Evolutionary conservation across 2,329 filamentous ascomycete genomes (phyloP), one percentile per base, ranked within the genome.

Genomic region (Exophiala oligosperma): DNA sequence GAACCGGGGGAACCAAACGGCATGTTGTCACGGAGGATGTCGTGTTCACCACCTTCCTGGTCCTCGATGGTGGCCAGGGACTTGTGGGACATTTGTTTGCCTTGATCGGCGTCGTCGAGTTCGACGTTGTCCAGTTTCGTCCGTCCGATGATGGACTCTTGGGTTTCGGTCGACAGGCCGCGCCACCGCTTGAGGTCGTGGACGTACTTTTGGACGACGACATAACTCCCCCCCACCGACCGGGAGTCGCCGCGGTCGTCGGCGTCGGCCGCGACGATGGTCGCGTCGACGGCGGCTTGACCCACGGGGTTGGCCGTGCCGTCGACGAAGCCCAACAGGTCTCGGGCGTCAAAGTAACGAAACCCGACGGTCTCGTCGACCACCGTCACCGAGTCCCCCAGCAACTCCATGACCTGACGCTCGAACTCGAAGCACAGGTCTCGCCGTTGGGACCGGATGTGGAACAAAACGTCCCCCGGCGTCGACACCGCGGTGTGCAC

Each of bases 371-470:
- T 85, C 54, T 79, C 78, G 51, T 85, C 83, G 1, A 78, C 72
- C 1, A 83, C 74, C 0, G 64, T 67, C 9, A 84, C 77, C 0
- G 78, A 60, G 44, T 77, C 76, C 0, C 79, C 79, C 0, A 85
- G 73, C 1, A 67, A 62, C 12, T 78, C 75, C 65, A 84, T 70
- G 9, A 85, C 67, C 62, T 84, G 82, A 32, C 77, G 72, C 70
- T 85, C 82, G 54, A 85, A 81, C 64, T 85, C 83, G 60, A 85
- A 85, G 64, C 78, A 80, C 23, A 85, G 63, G 63, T 85, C 83
- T 12, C 81, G 74, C 1, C 83, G 75, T 49, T 84, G 81, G 0
- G 82, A 75, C 29, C 82, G 79, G 59, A 85, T 84, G 63, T 85
- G 83, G 59, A 85, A 83, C 3, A 85, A 72, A 0, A 85, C 58